Conservation (phyloP, 352 stramenopile genomes). For the Phytophthora litchii region DNA sequence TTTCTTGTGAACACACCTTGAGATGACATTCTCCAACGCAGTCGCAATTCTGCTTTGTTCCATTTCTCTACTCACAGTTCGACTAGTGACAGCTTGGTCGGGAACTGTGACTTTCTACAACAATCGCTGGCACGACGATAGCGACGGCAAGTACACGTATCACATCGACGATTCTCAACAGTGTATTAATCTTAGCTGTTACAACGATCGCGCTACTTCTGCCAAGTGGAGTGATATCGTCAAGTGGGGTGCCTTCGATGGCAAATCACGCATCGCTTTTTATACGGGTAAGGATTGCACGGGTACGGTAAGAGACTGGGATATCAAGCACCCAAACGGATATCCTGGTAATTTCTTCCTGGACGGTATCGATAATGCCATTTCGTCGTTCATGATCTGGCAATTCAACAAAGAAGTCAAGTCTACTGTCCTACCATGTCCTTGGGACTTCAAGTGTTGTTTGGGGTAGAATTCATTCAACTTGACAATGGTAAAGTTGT, state of each 20-base stretch:
- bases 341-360: conserved; percentile 30
- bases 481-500: neutral
- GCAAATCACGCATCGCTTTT: conserved; percentile 30
- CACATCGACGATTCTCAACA: conserved; percentile 21
- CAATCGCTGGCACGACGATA: conserved; percentile 7
- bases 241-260: conserved; percentile 17
- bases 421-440: conserved; percentile 24
- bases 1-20: neutral
- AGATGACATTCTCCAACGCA: neutral
- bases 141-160: conserved; percentile 26
- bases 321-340: conserved; percentile 17
- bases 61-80: neutral
- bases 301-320: conserved; percentile 19
- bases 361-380: conserved; percentile 33
- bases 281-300: conserved; percentile 34
- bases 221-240: conserved; percentile 28
- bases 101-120: conserved; percentile 33
- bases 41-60: neutral
- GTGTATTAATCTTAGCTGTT: conserved; percentile 41
- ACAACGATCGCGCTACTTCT: conserved; percentile 30
- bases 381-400: conserved; percentile 44
- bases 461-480: neutral
- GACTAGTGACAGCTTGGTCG: conserved; percentile 2
- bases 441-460: conserved; percentile 9
- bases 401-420: conserved; percentile 16